These are phyloP conservation scores for Boletus coccyginus DNA, from an alignment of 768 basidiomycete species.

Conservation along the genomic window DNA sequence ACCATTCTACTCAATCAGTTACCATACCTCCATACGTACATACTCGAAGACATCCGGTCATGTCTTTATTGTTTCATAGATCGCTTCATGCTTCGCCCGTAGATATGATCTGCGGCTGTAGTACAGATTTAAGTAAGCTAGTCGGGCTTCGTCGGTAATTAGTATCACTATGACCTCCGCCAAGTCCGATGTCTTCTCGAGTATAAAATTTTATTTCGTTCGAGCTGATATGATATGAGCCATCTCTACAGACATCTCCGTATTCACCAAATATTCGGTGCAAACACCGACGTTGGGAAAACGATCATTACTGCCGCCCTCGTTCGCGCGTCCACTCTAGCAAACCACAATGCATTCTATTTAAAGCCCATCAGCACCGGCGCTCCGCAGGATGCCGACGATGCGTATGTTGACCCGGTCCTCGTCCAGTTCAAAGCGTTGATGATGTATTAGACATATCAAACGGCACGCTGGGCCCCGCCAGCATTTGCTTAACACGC, in stretches of 20 bases:
- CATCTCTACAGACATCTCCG: slow-evolving; percentile 83
- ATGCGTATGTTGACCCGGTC: slow-evolving; percentile 51
- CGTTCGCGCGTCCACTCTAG: slow-evolving; percentile 67
- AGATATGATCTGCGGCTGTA: slow-evolving; percentile 14
- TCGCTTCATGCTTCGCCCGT: slow-evolving; percentile 3
- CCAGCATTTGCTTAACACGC: slow-evolving; percentile 45
- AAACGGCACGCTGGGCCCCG: slow-evolving; percentile 45
- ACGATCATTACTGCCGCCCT: slow-evolving; percentile 87
- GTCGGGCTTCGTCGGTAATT: not conserved
- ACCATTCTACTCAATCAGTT: not conserved
- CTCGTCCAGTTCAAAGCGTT: not conserved
- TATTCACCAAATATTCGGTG: slow-evolving; percentile 89
- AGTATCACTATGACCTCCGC: too few species aligned
- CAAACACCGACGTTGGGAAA: slow-evolving; percentile 96
- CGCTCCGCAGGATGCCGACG: slow-evolving; percentile 74
- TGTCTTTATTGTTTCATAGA: slow-evolving; percentile 24
- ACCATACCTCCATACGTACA: slow-evolving; percentile 17
- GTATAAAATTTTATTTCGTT: not conserved
- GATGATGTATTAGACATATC: slow-evolving; percentile 54
- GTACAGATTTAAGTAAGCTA: slow-evolving; percentile 20
- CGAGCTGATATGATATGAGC: slow-evolving; percentile 50
- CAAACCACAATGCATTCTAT: slow-evolving; percentile 55
- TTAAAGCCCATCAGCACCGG: slow-evolving; percentile 95
- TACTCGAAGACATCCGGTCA: slow-evolving; percentile 24
- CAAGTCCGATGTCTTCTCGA: not conserved